phyloP scores from a whole-genome alignment of 2,329 filamentous ascomycete species.

The Aspergillus hiratsukae region DNA sequence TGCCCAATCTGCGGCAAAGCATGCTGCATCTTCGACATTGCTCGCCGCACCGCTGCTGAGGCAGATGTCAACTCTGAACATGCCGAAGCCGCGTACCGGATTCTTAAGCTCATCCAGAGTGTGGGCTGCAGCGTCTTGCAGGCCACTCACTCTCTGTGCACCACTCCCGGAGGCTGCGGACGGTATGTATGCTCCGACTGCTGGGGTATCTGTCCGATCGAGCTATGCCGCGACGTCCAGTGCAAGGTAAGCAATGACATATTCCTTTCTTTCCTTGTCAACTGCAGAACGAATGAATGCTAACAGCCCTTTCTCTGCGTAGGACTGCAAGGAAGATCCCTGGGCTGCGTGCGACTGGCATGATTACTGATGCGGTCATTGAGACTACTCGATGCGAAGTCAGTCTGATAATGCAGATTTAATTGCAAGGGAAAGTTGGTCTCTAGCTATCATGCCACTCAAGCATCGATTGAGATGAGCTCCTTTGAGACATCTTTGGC shows the following conservation, averaged over 20 bases:
- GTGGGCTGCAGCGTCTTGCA: conserved; percentile 24
- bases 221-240: conserved; percentile 30
- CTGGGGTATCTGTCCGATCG: conserved; percentile 31
- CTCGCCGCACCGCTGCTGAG: conserved; percentile 5
- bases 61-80: conserved; percentile 12
- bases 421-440: background rate
- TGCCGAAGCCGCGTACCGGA: conserved; percentile 10
- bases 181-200: conserved; percentile 31
- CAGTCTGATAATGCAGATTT: background rate
- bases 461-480: background rate
- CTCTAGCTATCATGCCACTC: background rate
- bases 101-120: conserved; percentile 19
- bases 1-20: conserved; percentile 27
- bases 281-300: background rate
- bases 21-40: conserved; percentile 30
- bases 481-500: background rate
- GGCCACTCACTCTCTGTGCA: conserved; percentile 32
- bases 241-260: conserved; percentile 23
- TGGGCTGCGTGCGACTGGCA: conserved; percentile 34
- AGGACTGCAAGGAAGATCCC: conserved; percentile 31
- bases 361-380: conserved; percentile 4
- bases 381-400: background rate
- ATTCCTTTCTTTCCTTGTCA: background rate
- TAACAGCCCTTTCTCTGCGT: conserved; percentile 2
- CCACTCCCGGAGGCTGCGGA: conserved; percentile 24